Percentiles rank a stretch among this genome's conserved stretches.
phyloP scores from a whole-genome alignment of 768 basidiomycete species.

The Leucocoprinus birnbaumii region DNA sequence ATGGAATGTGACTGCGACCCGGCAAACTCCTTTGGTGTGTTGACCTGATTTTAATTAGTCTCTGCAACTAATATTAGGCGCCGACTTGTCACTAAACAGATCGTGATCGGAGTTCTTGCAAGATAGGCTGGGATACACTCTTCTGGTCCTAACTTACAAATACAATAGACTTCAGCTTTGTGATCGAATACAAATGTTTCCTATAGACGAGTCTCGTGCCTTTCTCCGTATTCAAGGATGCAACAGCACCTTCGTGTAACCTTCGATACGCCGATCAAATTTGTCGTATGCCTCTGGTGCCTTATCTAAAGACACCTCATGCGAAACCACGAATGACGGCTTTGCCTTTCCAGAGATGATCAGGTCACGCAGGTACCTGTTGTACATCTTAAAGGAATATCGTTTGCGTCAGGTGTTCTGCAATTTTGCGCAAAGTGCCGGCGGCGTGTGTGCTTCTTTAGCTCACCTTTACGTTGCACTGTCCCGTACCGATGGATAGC shows the following conservation, averaged over 20 bases:
- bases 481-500: slow-evolving; percentile 48
- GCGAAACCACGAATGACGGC: slow-evolving; percentile 53
- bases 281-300: slow-evolving; percentile 50
- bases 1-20: slow-evolving; percentile 61
- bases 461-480: slow-evolving; percentile 53
- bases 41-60: too few species aligned
- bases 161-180: too few species aligned
- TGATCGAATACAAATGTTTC: too few species aligned
- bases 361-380: slow-evolving; percentile 50
- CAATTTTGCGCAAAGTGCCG: too few species aligned
- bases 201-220: not conserved
- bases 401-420: too few species aligned
- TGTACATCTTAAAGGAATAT: slow-evolving; percentile 35
- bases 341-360: slow-evolving; percentile 53
- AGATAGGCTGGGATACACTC: slow-evolving; percentile 7
- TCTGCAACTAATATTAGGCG: too few species aligned
- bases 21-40: slow-evolving; percentile 57
- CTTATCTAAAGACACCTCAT: slow-evolving; percentile 45
- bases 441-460: not conserved
- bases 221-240: slow-evolving; percentile 33
- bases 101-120: slow-evolving; percentile 6
- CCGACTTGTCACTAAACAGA: not conserved
- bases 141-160: slow-evolving; percentile 7
- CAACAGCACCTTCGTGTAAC: slow-evolving; percentile 50
- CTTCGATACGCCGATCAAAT: slow-evolving; percentile 51